These are phyloP conservation scores for Pichia phayaonensis DNA, from an alignment of 805 yeast genomes.

Conservation along the genomic window DNA sequence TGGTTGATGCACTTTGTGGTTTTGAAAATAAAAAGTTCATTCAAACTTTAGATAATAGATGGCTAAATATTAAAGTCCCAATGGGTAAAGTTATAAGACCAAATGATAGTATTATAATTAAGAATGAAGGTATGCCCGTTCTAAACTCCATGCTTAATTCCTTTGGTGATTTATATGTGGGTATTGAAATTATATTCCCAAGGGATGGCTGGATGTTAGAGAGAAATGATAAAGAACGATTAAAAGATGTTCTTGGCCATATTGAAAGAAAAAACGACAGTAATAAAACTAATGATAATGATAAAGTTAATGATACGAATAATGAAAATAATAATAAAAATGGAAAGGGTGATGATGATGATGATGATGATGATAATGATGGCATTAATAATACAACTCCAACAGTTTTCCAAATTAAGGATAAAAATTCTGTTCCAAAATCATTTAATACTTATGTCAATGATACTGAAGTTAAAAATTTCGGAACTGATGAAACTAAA, in stretches of 20 bases:
- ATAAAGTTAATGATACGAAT: constrained; percentile 17
- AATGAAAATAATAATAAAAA: constrained; percentile 23
- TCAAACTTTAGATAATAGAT: constrained; percentile 75
- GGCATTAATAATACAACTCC: constrained; percentile 17
- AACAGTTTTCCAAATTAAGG: constrained; percentile 18
- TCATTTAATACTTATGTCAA: constrained; percentile 23
- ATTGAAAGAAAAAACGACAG: constrained; percentile 20
- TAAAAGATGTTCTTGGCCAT: constrained; percentile 45
- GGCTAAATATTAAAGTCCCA: constrained; percentile 55
- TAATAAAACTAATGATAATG: constrained; percentile 21
- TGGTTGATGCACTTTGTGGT: constrained; percentile 83
- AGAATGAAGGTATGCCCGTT: constrained; percentile 81
- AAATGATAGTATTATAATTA: constrained; percentile 55
- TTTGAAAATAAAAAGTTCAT: constrained; percentile 54
- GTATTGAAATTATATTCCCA: constrained; percentile 73
- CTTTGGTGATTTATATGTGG: constrained; percentile 63
- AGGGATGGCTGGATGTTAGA: constrained; percentile 79
- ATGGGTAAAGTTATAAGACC: constrained; percentile 79
- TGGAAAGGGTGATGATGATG: too few relatives aligned
- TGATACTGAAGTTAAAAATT: constrained; percentile 17
- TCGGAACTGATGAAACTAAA: constrained; percentile 24
- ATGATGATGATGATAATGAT: constrained; percentile 24
- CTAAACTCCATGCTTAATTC: constrained; percentile 23
- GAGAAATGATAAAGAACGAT: constrained; percentile 48
- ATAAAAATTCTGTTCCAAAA: constrained; percentile 20